Evolutionary conservation across 805 yeast species (phyloP), one percentile per base, ranked within the genome.

Genomic region (Tetrapisispora nanseiensis): DNA sequence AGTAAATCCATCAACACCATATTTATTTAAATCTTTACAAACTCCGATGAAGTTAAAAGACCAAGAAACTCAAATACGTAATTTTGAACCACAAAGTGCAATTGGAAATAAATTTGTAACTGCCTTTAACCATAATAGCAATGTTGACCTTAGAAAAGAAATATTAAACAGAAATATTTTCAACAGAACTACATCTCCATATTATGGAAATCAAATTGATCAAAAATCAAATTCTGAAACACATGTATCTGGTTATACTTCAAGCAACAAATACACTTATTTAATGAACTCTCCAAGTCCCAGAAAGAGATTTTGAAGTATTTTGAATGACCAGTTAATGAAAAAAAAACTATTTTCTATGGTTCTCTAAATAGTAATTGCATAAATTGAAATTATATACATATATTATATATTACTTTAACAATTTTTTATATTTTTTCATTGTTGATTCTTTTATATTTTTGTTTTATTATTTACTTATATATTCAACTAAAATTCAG

Each of bases 231-330:
- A 37, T 18, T 13, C 20, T 4, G 18, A 16, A 19, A 16, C 24
- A 13, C 9, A 24, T 12, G 42, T 50, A 6, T 47, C 49, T 20
- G 59, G 64, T 15, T 62, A 62, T 44, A 59, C 56, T 28, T 63
- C 66, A 18, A 61, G 66, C 44, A 55, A 52, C 36, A 61, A 56
- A 44, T 62, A 61, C 39, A 50, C 61, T 19, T 62, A 60, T 40
- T 53, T 61, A 55, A 59, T 57, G 57, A 55, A 58, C 26, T 53
- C 63, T 4, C 63, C 63, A 21, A 54, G 60, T 34, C 57, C 62
- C 8, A 48, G 50, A 39, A 54, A 52, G 30, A 52, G 34, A 15
- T 12, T 40, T n/a, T 40, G 23, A 28, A 11, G 7, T 29, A 29
- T 9, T 15, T 9, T 29, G 13, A 12, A 26, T 26, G 4, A 7